Percentiles rank a stretch among this genome's conserved stretches.
phyloP scores from a whole-genome alignment of 2,329 filamentous ascomycete species.

The Malbranchea cinnamomea region DNA sequence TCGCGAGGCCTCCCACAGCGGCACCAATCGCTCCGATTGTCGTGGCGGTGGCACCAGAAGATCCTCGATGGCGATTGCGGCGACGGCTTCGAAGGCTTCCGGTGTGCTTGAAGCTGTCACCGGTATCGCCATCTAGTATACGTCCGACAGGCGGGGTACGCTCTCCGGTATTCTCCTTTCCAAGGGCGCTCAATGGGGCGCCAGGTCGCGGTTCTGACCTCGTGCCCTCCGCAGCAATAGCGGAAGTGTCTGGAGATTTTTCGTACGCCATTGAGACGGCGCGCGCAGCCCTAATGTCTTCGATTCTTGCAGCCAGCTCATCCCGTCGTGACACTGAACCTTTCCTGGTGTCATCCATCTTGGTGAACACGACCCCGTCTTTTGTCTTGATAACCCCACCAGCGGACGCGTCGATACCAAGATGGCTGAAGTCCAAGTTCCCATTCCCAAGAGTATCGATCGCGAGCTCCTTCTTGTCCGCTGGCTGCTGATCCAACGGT shows the following conservation, averaged over 20 bases:
- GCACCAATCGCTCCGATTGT: conserved; percentile 59
- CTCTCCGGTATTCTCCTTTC: conserved; percentile 34
- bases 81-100: conserved; percentile 54
- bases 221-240: conserved; percentile 14
- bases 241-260: conserved; percentile 24
- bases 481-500: conserved; percentile 12
- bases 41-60: conserved; percentile 56
- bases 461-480: conserved; percentile 52
- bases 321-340: conserved; percentile 29
- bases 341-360: conserved; percentile 22
- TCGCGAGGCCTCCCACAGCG: conserved; percentile 54
- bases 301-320: conserved; percentile 39
- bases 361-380: conserved; percentile 24
- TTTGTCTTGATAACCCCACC: conserved; percentile 22
- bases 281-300: conserved; percentile 43
- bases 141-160: conserved; percentile 52
- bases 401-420: conserved; percentile 48
- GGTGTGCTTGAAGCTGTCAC: conserved; percentile 42
- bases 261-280: conserved; percentile 48
- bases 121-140: conserved; percentile 46
- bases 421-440: conserved; percentile 74
- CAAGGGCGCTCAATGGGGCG: conserved; percentile 9
- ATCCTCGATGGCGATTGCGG: conserved; percentile 62
- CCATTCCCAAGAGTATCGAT: conserved; percentile 81
- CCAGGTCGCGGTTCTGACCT: conserved; percentile 17